A percentile compares a stretch with the other conserved stretches of the same genome.
phyloP scores from a whole-genome alignment of 345 rosid species.

The Citrus inodora region DNA sequence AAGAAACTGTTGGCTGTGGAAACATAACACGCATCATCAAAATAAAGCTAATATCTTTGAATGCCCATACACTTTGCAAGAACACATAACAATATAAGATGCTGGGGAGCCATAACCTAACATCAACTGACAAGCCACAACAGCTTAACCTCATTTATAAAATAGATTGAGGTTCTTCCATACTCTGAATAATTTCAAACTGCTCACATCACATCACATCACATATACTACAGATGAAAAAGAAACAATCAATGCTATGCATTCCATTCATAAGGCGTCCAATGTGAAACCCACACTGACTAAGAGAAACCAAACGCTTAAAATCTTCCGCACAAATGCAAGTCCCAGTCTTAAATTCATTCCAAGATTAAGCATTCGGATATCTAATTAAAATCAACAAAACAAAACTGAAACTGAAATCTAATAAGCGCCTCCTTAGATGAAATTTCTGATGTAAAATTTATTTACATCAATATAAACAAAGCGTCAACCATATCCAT shows the following conservation, averaged over 20 bases:
- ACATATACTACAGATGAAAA: not conserved
- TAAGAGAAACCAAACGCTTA: not conserved
- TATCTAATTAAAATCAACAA: not conserved
- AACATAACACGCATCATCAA: not conserved
- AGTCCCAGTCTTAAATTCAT: not conserved
- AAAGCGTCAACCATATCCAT: not conserved
- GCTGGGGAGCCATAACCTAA: not conserved
- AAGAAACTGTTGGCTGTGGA: not conserved
- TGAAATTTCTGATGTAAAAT: not conserved
- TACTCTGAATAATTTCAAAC: not conserved
- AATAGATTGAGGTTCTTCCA: not conserved
- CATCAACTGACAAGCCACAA: not conserved
- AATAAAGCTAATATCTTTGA: not conserved
- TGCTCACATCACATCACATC: not conserved
- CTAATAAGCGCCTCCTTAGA: not conserved
- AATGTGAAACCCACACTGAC: not conserved
- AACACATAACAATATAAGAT: not conserved
- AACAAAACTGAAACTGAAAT: not conserved
- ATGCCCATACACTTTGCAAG: not conserved
- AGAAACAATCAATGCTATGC: not conserved
- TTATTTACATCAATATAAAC: not conserved
- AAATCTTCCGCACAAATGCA: not conserved
- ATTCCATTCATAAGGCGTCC: not conserved
- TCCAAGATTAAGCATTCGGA: not conserved
- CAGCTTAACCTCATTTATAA: not conserved